Evolutionary conservation across 108 stramenopile species (phyloP).

Genomic region (Cyclostephanos invisitatus): DNA sequence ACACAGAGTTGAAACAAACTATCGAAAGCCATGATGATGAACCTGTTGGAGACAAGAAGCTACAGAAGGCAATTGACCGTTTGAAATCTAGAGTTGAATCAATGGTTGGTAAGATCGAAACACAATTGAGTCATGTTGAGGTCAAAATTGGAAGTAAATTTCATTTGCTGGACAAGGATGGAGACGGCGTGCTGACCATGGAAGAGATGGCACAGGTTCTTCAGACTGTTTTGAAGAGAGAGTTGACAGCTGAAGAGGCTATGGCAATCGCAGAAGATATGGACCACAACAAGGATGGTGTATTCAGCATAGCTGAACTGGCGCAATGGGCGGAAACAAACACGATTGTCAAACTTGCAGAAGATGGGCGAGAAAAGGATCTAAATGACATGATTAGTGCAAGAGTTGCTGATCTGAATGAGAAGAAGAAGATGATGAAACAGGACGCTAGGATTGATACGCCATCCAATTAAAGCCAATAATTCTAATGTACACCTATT

Average conservation of each 20-base stretch:
- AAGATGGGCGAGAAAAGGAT: constrained; percentile 84
- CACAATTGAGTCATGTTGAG: constrained; percentile 86
- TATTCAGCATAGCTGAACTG: constrained; percentile 77
- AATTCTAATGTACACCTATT: background rate
- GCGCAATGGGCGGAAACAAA: constrained; percentile 81
- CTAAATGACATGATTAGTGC: constrained; percentile 72
- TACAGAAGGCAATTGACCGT: constrained; percentile 60
- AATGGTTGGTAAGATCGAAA: constrained; percentile 94
- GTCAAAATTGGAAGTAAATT: constrained; percentile 94
- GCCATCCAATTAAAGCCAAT: background rate
- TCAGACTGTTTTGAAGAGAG: constrained; percentile 76
- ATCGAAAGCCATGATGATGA: constrained; percentile 30
- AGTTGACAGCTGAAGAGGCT: constrained; percentile 78
- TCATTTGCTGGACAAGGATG: constrained; percentile 95
- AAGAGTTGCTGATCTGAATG: constrained; percentile 44
- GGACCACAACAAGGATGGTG: constrained; percentile 34
- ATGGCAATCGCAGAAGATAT: constrained; percentile 79
- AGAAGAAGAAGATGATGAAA: constrained; percentile 43
- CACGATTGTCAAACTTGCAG: constrained; percentile 79
- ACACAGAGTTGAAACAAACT: constrained; percentile 25
- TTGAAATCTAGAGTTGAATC: constrained; percentile 81
- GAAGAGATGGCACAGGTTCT: constrained; percentile 87
- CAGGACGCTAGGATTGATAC: constrained; percentile 26
- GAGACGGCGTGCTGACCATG: constrained; percentile 83
- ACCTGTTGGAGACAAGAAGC: constrained; percentile 38